Base-by-base conservation (phyloP, 768 basidiomycete species). In the Rhodocollybia butyracea region DNA sequence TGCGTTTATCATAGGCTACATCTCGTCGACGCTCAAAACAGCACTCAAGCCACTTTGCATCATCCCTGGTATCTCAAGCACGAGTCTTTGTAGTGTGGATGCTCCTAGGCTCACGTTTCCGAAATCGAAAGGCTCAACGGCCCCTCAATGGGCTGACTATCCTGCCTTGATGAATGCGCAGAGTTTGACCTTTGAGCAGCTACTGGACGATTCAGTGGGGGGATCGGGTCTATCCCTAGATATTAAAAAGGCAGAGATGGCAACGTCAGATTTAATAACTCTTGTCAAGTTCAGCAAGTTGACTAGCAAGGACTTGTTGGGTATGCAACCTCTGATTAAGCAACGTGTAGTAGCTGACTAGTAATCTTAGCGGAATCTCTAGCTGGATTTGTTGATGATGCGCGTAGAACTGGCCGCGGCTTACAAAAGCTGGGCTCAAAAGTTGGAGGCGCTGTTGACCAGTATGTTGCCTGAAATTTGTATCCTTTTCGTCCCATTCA, bases 171-270 rank as follows among this genome's bases (percentile, higher is more conserved):
- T 54, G 19, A 42, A 54, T 24, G 53, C 53, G 22, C 42, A 54
- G 24, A 54, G 24, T 27, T 12, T 41, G 82, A 81, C 53, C 3
- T 54, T 54, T 32, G 53, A 54, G 42, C 15, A 31, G 26, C 29
- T 54, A 21, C 22, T 56, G 5, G 76, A 68, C 46, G 81, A 83
- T 43, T 74, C 84, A 0, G 74, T 78, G 0, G 83, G 85, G 2
- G 79, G 82, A 0, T 81, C 85, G 0, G 75, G 75, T 5, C 65
- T 92, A 34, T 81, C 86, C 4, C 64, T 88, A 41, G 81, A 88
- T 54, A 79, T 92, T 59, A 83, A 89, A 69, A 85, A 84, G 66
- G 84, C 88, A 13, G 85, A 91, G 61, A 84, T 91, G 80, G 90
- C 88, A 13, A 88, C 85, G 1, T 72, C 68, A 22, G 89, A 92